phyloP scores from a whole-genome alignment of 1,139 yeast genomes.

The Blastobotrys arbuscula region DNA sequence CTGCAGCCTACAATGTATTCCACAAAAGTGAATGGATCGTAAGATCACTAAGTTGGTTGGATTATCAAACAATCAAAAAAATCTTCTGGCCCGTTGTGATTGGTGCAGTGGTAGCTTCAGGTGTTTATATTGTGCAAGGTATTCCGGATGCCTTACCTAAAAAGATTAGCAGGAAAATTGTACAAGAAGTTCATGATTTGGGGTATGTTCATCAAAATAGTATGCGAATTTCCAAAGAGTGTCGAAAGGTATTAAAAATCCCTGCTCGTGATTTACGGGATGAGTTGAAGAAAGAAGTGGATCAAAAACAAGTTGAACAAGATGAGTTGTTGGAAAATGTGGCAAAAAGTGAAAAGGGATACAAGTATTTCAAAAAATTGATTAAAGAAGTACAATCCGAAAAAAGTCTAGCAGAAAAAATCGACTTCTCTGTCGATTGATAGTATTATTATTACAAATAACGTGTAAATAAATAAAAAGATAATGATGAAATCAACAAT shows the following conservation, averaged over 20 bases:
- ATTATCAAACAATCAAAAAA: conserved; percentile 29
- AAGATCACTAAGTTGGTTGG: conserved; percentile 21
- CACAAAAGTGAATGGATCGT: conserved; percentile 27
- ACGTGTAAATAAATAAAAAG: conserved; percentile 8
- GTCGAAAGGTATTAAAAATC: conserved; percentile 69
- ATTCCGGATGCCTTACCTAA: conserved; percentile 86
- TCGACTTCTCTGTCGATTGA: conserved; percentile 16
- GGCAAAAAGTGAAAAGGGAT: conserved; percentile 54
- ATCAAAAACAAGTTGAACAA: conserved; percentile 56
- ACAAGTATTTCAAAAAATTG: conserved; percentile 54
- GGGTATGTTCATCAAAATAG: conserved; percentile 81
- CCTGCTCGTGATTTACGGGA: conserved; percentile 82
- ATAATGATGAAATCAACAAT: conserved; percentile 14
- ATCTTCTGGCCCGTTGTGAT: conserved; percentile 45
- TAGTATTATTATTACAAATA: background rate
- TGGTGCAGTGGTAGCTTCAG: conserved; percentile 52
- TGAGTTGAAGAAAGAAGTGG: conserved; percentile 66
- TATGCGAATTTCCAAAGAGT: conserved; percentile 72
- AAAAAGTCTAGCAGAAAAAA: conserved; percentile 23
- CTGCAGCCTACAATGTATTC: conserved; percentile 34
- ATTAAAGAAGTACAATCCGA: conserved; percentile 34
- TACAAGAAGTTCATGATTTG: conserved; percentile 51
- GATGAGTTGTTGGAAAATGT: conserved; percentile 50
- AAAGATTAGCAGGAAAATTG: conserved; percentile 70
- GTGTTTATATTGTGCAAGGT: conserved; percentile 66